Base-by-base conservation (phyloP, 1,284 basidiomycete species). In the Ceratorhiza oryzae-sativae region DNA sequence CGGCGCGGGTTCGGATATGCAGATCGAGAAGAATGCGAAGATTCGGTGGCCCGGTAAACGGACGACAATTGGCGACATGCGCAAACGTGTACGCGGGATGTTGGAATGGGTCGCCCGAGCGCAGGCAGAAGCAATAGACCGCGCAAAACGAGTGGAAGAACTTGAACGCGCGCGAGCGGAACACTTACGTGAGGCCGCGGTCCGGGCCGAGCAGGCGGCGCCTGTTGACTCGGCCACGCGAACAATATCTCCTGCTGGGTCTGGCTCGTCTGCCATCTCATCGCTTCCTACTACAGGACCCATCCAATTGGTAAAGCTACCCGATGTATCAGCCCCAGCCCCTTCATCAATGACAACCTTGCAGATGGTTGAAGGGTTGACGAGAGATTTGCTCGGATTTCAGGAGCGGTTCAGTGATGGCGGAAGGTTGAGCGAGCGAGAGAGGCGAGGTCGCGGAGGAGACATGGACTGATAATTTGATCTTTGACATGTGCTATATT, bases 1-100 rank as follows among this genome's bases (percentile, higher is more conserved):
- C 5, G 65, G 73, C 13, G 49, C 71, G 3, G 70, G 70, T 3
- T 15, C 41, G 25, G 75, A 76, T 20, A 39, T 53, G 12, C 80
- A 80, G 51, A 85, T 89, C 76, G 96, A 98, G 80, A 86, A 94
- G 48, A 93, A 95, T 0, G 94, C 95, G 27, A 93, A 94, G 79
- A 91, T 98, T 72, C 92, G 93, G 77, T 99, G 94, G 89, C 97
- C 97, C 0, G 88, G 89, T 75, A 97, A 97, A 80, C 86, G 97
- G 63, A 95, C 91, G 86, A 97, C 95, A 76, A 90, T 97, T 27
- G 91, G 90, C 20, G 97, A 99, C 79, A 97, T 99, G 94, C 93
- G 95, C 80, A 98, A 98, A 82, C 89, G 97, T 23, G 94, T 97
- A 23, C 86, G 94, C 55, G 89, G 91, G 71, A 86, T 98, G 72